Evolutionary conservation across 345 rosid species (phyloP), one percentile per base, ranked within the genome.

Genomic region (Eucalyptus cloeziana): DNA sequence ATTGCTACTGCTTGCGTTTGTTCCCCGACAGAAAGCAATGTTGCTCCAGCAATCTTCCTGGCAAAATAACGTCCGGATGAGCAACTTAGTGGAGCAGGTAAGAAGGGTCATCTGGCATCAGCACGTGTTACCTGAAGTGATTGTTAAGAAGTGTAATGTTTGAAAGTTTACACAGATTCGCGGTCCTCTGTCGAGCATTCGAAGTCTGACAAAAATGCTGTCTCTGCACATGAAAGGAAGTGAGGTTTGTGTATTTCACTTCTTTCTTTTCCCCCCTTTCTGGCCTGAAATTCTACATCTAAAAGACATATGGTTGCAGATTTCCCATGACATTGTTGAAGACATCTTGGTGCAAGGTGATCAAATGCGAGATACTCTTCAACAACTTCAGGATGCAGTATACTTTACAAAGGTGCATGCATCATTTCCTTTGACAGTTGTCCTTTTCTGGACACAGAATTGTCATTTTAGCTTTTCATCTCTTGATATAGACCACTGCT

Each of bases 321-420:
- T 96, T 89, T 91, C 97, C 89, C 89, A 93, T 94, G 99, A 97
- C 91, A 94, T 97, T 88, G 96, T 94, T 19, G 98, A 95, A 91
- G 98, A 95, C 93, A 93, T 97, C 88, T 87, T 94, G 49, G 96
- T 94, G 62, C 97, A 96, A 92, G 96, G 98, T 40, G 96, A 96
- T 86, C 94, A 85, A 49, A 92, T 96, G 49, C 93, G 91, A 89
- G 96, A 94, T 79, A 94, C 98, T 40, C 96, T 97, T 91, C 94
- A 94, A 92, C 97, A 96, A 90, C 99, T 97, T 89, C 99, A 97
- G 92, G 96, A 96, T 93, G 99, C 97, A 89, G 99, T 96, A 92
- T 91, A 92, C 80, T 91, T 96, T 92, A 97, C 99, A 88, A 96
- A 96, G 99, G 99, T 92, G 56, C 44, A 69, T 33, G 45, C 88